A percentile compares a stretch with the other conserved stretches of the same genome.
phyloP scores from a whole-genome alignment of 306 rosid species.

The Cucurbita argyrosperma region DNA sequence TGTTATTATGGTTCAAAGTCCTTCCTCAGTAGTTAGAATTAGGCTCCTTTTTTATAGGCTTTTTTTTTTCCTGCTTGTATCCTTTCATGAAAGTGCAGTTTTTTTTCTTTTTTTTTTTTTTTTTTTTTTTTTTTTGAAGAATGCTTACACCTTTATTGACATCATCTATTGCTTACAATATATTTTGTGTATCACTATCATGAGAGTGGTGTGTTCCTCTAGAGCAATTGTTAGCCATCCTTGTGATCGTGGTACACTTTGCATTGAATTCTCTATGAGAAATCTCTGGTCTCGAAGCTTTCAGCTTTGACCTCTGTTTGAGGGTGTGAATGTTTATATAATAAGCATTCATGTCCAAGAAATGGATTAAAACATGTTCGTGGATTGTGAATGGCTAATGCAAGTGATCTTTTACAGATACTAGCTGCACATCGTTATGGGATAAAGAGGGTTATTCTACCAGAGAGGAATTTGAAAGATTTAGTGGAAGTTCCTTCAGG shows the following conservation, averaged over 20 bases:
- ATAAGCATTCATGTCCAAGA: background rate
- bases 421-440: conserved; percentile 92
- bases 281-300: background rate
- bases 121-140: background rate
- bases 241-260: background rate
- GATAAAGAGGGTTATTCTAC: conserved; percentile 77
- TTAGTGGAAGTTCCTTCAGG: conserved; percentile 79
- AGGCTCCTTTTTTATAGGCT: background rate
- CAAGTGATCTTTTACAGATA: conserved; percentile 37
- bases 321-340: background rate
- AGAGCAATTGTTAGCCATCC: background rate
- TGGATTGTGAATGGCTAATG: conserved; percentile 1
- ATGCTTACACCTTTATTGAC: background rate
- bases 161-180: background rate
- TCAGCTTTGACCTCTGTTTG: background rate
- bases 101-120: too few relatives aligned
- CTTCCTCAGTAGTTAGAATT: background rate
- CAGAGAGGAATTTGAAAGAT: conserved; percentile 91
- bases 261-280: background rate
- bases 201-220: background rate
- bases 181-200: background rate
- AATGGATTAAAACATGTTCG: background rate
- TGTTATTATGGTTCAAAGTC: background rate
- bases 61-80: too few relatives aligned
- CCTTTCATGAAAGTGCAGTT: background rate